Base-by-base conservation (phyloP, 192 early-diverging fungal genomes). In the Fimicolochytrium jonesii region DNA sequence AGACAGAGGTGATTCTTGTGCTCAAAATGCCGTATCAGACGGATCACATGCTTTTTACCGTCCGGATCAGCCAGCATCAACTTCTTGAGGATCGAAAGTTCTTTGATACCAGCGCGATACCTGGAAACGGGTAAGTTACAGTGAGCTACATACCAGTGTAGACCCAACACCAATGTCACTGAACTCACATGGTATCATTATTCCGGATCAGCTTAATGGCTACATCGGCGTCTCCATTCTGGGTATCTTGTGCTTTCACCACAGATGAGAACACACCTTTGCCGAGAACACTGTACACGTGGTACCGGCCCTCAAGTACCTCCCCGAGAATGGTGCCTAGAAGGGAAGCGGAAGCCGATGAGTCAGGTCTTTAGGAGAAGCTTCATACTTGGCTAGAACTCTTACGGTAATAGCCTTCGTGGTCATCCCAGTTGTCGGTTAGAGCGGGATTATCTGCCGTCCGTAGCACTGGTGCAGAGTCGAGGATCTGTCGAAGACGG, bases 181-280 rank as follows among this genome's bases (percentile, higher is more conserved):
- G 3, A 57, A 48, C 63, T 41, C 75, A 87, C 92, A 93, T 97
- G 18, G 83, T 85, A 56, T 95, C 94, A 71, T 97, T 97, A 71
- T 88, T 94, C 2, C 96, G 88, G 56, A 97, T 88, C 28, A 99
- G 79, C 73, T 99, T 99, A 59, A 99, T 90, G 0, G 96, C 96
- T 23, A 97, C 94, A 30, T 93, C 88, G 5, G 71, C 75, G 43
- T 90, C 74, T 6, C 70, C 71, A 44, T 86, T 81, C 53, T 83
- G 66, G 6, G 76, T 87, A 57, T 98, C 95, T 1, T 72, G 74
- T 1, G 94, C 94, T 64, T 88, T 90, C 11, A 94, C 89, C 0
- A 99, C 96, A 1, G 88, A 86, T 54, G 90, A 93, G 71, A 99
- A 99, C 0, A 99, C 96, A 32, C 96, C 96, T 64, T 88, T 87